Base-by-base conservation (phyloP, 805 yeast genomes). In the Cyberlindnera petersonii region DNA sequence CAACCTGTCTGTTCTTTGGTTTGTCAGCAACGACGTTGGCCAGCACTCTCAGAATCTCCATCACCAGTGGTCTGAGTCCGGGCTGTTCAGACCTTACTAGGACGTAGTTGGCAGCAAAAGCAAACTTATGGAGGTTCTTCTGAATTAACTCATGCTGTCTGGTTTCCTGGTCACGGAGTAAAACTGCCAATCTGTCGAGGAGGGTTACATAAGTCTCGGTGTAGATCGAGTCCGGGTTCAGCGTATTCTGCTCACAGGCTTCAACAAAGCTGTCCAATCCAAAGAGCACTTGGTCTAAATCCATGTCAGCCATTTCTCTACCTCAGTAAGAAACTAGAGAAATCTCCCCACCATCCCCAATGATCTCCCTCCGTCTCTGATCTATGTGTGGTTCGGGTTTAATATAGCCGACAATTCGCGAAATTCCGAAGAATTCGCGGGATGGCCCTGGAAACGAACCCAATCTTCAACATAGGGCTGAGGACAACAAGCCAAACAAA, bases 1-100 rank as follows among this genome's bases (percentile, higher is more conserved):
- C 40, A 3, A 24, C 19, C 6, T 31, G 26, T 40, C 60, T 42
- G 37, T 56, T 56, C 5, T 9, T 21, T 11, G 47, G 51, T 26
- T 43, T 47, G 44, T 56, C 60, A 17, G 59, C 61, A 18, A 56
- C 48, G 2, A 49, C 49, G 33, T 56, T 56, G 10, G 52, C 52
- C 24, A 55, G 23, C 3, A 54, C 60, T 18, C 57, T 42, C 14
- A 54, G 15, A 19, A 47, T 9, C 19, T 54, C 57, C 42, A 49
- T 10, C 2, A 37, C 17, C 6, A 53, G 6, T 1, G 40, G 44
- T 24, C 50, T 35, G 7, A 31, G 7, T 7, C 41, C 48, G 3
- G 38, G 20, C 4, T 22, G 20, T 0, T 31, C 37, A 3, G 26
- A 7, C 11, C 42, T 16, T 20, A 24, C 13, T 0, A 53, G n/a